Conservation (phyloP, 306 rosid species). For the Quercus ilex region DNA sequence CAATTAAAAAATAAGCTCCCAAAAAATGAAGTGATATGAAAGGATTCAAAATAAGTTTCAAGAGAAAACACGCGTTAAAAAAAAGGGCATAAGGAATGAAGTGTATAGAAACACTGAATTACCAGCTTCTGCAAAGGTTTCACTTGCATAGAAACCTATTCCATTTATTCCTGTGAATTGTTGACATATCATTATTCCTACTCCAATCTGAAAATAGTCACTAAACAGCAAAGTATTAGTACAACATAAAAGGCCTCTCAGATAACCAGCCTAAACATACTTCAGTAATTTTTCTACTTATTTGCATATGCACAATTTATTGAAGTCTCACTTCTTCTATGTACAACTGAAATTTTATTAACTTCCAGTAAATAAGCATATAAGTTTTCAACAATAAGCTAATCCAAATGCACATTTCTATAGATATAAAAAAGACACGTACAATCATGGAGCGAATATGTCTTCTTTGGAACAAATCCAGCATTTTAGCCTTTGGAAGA, state of each 20-base stretch:
- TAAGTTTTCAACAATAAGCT: too few species aligned
- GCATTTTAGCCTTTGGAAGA: constrained; percentile 28
- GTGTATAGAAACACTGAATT: not conserved
- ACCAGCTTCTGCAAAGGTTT: constrained; percentile 50
- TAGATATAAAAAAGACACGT: not conserved
- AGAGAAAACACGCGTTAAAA: not conserved
- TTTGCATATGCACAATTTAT: too few species aligned
- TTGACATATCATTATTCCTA: constrained; percentile 49
- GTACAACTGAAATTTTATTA: too few species aligned
- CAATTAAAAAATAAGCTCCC: not conserved
- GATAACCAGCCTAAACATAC: not conserved
- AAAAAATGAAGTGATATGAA: not conserved
- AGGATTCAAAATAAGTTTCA: not conserved
- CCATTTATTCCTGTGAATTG: constrained; percentile 52
- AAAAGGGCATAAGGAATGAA: not conserved
- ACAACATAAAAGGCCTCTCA: not conserved
- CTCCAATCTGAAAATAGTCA: constrained; percentile 36
- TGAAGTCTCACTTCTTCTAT: too few species aligned
- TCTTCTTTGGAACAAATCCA: constrained; percentile 35
- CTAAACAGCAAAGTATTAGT: not conserved
- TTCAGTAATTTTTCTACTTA: too few species aligned
- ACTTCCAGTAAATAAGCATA: too few species aligned
- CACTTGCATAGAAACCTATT: constrained; percentile 43
- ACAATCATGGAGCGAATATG: constrained; percentile 32
- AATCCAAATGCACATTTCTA: constrained; percentile 3